A percentile compares a stretch with the other conserved stretches of the same genome.
These are phyloP conservation scores for Tricholoma bakamatsutake DNA, from an alignment of 768 basidiomycete species.

Conservation along the genomic window DNA sequence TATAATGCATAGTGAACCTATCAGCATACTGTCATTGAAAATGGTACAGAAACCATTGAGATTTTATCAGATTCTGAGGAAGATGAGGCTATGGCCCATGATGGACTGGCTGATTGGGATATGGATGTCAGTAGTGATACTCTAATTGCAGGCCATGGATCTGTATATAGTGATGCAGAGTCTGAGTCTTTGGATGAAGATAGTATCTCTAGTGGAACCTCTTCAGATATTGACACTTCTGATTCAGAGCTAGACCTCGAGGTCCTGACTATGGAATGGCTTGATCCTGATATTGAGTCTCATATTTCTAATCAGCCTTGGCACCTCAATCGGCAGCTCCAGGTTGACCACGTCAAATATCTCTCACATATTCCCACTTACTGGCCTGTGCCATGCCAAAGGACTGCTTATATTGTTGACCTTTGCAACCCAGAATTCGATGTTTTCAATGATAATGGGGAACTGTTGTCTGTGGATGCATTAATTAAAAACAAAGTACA, in stretches of 20 bases:
- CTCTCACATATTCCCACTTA: conserved; percentile 3
- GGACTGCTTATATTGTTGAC: conserved; percentile 14
- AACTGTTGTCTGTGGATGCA: conserved; percentile 9
- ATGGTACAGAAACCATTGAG: not conserved
- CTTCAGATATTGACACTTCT: not conserved
- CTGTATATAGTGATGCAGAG: not conserved
- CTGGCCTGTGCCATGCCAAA: conserved; percentile 9
- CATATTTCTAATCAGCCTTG: not conserved
- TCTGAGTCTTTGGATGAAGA: not conserved
- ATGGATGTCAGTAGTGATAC: not conserved
- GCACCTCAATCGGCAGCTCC: conserved; percentile 6
- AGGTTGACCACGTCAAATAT: conserved; percentile 13
- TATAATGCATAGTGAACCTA: too few species aligned
- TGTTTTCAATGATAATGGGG: conserved; percentile 8
- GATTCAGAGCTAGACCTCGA: not conserved
- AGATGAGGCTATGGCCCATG: not conserved
- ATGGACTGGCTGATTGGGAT: not conserved
- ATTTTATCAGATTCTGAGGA: not conserved
- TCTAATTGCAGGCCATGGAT: not conserved
- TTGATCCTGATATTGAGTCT: not conserved
- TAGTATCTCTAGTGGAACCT: not conserved
- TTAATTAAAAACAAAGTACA: conserved; percentile 18
- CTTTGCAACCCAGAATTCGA: conserved; percentile 9
- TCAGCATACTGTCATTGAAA: not conserved
- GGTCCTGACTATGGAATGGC: not conserved